Base-by-base conservation (phyloP, 352 stramenopile genomes). In the Pythium brachiatum region DNA sequence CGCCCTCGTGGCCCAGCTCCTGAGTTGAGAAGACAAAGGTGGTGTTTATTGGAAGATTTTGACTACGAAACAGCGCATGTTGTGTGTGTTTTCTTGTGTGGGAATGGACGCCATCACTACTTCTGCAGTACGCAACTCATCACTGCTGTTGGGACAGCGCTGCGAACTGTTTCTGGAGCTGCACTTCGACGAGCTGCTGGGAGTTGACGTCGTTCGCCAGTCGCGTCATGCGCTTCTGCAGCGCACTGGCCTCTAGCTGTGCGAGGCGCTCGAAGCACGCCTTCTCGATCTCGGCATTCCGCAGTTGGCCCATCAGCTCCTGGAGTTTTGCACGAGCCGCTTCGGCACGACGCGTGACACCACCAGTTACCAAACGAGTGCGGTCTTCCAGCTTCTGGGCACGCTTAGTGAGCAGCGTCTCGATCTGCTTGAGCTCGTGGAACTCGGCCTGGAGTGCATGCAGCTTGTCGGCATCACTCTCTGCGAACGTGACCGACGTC, bases 141-240 rank as follows among this genome's bases (percentile, higher is more conserved):
- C 26, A 62, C 39, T 81, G 57, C 39, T 83, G 68, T 31, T 83
- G 46, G 18, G 70, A 38, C 36, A 92, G 60, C 43, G 71, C 64
- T 13, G 83, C 82, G 50, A 86, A 95, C 48, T 79, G 69, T 61
- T 95, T 92, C 61, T 95, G 86, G 29, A 95, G 72, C 62, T 83
- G 77, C 25, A 90, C 79, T 75, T 95, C 82, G n/a, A 69, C 59
- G 29, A 88, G 62, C 44, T 93, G 81, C 65, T 93, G 84, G 7
- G 73, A 62, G 64, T 93, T 91, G 1, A 95, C 76, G 20, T 95
- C 80, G 41, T 74, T 80, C n/a, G 83, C 83, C 27, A 91, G 67
- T 20, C 74, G 79, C 26, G 65, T 39, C 66, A 95, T 80, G n/a
- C 86, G 83, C 7, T 58, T 72, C 48, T 88, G 76, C 26, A 95